Conservation (phyloP, 2,329 filamentous ascomycete species). For the Fusarium sp. region DNA sequence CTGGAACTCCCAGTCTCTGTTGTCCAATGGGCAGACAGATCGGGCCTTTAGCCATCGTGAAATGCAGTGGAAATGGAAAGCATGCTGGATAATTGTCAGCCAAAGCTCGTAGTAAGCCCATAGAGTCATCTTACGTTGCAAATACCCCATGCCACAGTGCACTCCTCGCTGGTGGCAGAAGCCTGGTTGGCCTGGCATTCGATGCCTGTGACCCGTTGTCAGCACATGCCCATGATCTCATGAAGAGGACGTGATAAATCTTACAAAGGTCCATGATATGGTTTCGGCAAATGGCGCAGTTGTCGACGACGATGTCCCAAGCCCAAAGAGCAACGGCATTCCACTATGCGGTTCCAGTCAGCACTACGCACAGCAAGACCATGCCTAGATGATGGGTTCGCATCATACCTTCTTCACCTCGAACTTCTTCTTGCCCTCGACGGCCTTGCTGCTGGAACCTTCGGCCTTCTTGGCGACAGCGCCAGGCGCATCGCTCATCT, state of each 20-base stretch:
- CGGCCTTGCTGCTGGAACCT: slow-evolving; percentile 60
- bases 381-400: background rate
- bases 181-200: slow-evolving; percentile 99
- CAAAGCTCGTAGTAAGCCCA: background rate
- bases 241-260: slow-evolving; percentile 45
- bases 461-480: slow-evolving; percentile 67
- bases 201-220: slow-evolving; percentile 68
- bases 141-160: slow-evolving; percentile 98
- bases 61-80: slow-evolving; percentile 99
- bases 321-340: slow-evolving; percentile 98
- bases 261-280: slow-evolving; percentile 99
- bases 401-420: slow-evolving; percentile 95
- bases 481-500: slow-evolving; percentile 88
- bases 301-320: slow-evolving; percentile 99
- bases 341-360: slow-evolving; percentile 72
- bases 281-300: slow-evolving; percentile 98
- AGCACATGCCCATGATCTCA: slow-evolving; percentile 19
- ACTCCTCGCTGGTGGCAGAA: slow-evolving; percentile 96
- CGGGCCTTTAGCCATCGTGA: slow-evolving; percentile 99
- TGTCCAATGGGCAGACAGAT: slow-evolving; percentile 97
- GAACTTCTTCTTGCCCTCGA: slow-evolving; percentile 90
- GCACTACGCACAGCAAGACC: background rate
- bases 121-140: slow-evolving; percentile 82
- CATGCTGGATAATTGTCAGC: slow-evolving; percentile 75
- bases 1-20: slow-evolving; percentile 99